Evolutionary conservation across 1,284 basidiomycete species (phyloP), one percentile per base, ranked within the genome.

Genomic region (Apiotrichum montevideense): DNA sequence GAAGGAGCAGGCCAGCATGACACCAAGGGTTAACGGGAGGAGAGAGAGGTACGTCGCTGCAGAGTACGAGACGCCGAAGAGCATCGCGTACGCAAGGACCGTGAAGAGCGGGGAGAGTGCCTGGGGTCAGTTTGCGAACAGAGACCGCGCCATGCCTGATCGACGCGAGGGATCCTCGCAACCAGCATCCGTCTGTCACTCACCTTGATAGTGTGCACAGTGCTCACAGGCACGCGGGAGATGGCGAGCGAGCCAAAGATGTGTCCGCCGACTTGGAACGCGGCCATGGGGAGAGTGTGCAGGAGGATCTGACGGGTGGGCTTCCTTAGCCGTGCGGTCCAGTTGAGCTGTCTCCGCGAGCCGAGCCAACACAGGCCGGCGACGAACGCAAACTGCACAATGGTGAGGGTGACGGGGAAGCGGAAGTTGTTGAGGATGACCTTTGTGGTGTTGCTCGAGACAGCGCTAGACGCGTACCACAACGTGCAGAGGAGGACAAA

Each of bases 201-300:
- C 66, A 94, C 94, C 85, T 98, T 98, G 78, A 98, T 97, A 37
- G 95, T 98, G 73, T 99, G 96, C 32, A 98, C 93, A 0, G 96
- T 98, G 79, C 90, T 93, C 56, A 98, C 95, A 4, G 90, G 92
- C 59, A 98, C 96, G 55, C 92, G 82, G 42, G 90, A 90, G 62
- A 98, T 98, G 29, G 95, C 96, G 78, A 98, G 87, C 64, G 90
- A 94, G 34, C 90, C 91, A 70, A 96, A 95, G 66, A 98, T 92
- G 74, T 98, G 96, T 0, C 96, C 96, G n/a, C 88, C 89, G 44
- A 98, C 82, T 62, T 83, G 82, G 76, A 98, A 98, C 55, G 89
- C 81, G 34, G 91, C 92, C 88, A 98, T 94, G 4, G 92, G 90
- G 32, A 92, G 74, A 1, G 94, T 95, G 58, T 83, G 87, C 58